Percentiles rank a stretch among this genome's conserved stretches.
These are phyloP conservation scores for Microdochium bolleyi DNA, from an alignment of 2,329 filamentous ascomycete species.

Conservation along the genomic window DNA sequence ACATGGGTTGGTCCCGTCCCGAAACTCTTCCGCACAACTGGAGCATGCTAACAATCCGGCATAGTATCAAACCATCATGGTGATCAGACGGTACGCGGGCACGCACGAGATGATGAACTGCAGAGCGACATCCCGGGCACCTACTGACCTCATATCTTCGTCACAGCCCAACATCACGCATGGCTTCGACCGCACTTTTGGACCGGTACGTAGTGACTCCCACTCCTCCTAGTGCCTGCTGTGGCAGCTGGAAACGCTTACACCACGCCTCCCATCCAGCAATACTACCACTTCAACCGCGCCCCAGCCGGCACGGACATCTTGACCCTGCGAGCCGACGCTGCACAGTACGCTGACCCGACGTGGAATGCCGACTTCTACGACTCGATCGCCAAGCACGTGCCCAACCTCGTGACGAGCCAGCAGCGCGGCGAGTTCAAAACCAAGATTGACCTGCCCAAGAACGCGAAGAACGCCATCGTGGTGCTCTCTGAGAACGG, in stretches of 20 bases:
- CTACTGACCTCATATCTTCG: conserved; percentile 3
- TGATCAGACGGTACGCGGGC: conserved; percentile 34
- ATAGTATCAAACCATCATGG: conserved; percentile 55
- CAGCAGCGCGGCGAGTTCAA: conserved; percentile 40
- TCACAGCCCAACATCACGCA: conserved; percentile 49
- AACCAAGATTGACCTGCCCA: conserved; percentile 41
- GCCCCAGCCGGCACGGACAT: conserved; percentile 36
- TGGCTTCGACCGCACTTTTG: conserved; percentile 59
- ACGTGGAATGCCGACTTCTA: conserved; percentile 54
- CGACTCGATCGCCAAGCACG: conserved; percentile 50
- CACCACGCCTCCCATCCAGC: conserved; percentile 11
- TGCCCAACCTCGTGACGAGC: conserved; percentile 50
- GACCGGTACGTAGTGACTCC: conserved; percentile 26
- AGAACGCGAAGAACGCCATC: conserved; percentile 40
- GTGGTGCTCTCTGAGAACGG: conserved; percentile 45
- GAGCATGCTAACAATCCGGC: conserved; percentile 7
- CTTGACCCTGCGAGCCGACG: conserved; percentile 43
- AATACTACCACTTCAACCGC: conserved; percentile 57
- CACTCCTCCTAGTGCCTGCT: no score
- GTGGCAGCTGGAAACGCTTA: no score
- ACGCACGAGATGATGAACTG: neutral
- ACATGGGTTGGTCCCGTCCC: conserved; percentile 28
- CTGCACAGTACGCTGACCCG: conserved; percentile 38
- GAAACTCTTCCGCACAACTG: neutral
- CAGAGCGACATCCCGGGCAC: neutral